Evolutionary conservation across 2,329 filamentous ascomycete genomes (phyloP), one percentile per base, ranked within the genome.

Genomic region (Colletotrichum caudatum): DNA sequence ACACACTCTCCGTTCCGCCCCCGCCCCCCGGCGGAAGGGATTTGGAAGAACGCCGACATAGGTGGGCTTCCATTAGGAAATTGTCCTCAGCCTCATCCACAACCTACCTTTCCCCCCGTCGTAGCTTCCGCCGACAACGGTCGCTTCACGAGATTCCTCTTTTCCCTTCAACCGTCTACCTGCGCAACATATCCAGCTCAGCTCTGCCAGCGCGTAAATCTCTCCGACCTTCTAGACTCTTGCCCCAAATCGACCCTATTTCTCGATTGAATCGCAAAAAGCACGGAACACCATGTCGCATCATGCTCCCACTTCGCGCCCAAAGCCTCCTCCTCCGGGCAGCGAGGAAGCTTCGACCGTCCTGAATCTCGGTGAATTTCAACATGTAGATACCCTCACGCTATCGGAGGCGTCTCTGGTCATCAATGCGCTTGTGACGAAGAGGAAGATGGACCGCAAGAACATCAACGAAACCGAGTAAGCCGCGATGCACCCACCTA

Each of bases 341-440:
- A 95, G 97, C 80, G 95, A 98, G 82, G 94, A 98, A 84, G 95
- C 95, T 33, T 91, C 92, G 61, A 86, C 89, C 9, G 90, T 90
- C 66, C 90, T 98, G 74, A 93, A 92, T 81, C 92, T 99, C 14
- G 96, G 96, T 83, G 95, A 98, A 80, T 98, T 98, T 83, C 91
- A 97, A 77, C 88, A 95, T 78, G 94, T 97, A 75, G 94, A 96
- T 80, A 95, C 95, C 7, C 87, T 99, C 73, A 97, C 95, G 57
- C 89, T 98, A 64, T 97, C 94, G 44, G 96, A 98, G 84, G 95
- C 96, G 2, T 90, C 94, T 76, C 89, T 97, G 62, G 93, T 99
- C 78, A 94, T 99, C 78, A 95, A 95, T 79, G 94, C 94, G 73
- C 91, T 98, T 61, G 90, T 96, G 74, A 88, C 92, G 73, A 94